Conservation (phyloP, 2,329 filamentous ascomycete genomes). For the Xylaria sp. region DNA sequence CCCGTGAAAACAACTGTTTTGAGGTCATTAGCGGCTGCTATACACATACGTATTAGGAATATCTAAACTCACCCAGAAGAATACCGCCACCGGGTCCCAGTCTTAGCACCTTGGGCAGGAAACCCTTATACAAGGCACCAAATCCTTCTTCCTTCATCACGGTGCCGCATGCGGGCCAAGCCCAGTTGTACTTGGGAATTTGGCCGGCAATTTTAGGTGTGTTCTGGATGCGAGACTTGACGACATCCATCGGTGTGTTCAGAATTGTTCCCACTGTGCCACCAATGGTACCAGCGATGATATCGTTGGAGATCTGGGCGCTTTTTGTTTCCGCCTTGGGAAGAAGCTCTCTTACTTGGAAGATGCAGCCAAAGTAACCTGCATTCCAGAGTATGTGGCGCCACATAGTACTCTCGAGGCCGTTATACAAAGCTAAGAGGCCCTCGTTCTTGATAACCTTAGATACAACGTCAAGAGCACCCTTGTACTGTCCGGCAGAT, state of each 20-base stretch:
- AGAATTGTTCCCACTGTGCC: slow-evolving; percentile 88
- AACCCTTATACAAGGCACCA: slow-evolving; percentile 93
- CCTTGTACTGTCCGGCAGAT: slow-evolving; percentile 86
- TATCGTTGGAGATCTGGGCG: slow-evolving; percentile 84
- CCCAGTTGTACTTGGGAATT: slow-evolving; percentile 98
- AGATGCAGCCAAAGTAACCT: slow-evolving; percentile 88
- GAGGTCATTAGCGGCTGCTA: not conserved
- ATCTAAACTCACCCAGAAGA: slow-evolving; percentile 63
- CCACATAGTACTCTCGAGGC: slow-evolving; percentile 96
- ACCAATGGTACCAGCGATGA: slow-evolving; percentile 86
- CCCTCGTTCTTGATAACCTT: slow-evolving; percentile 90
- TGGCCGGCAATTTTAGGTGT: slow-evolving; percentile 82
- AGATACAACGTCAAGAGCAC: slow-evolving; percentile 80
- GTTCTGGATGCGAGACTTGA: slow-evolving; percentile 99
- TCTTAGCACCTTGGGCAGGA: slow-evolving; percentile 91
- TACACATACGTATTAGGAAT: not conserved
- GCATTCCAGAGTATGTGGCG: slow-evolving; percentile 75
- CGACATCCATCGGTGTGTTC: slow-evolving; percentile 73
- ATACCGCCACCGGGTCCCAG: slow-evolving; percentile 65
- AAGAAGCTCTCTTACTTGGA: slow-evolving; percentile 89
- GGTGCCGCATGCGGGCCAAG: slow-evolving; percentile 84
- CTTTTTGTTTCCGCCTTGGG: slow-evolving; percentile 84
- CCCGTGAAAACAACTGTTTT: slow-evolving; percentile 41
- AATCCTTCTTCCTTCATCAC: slow-evolving; percentile 96
- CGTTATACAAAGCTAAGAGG: slow-evolving; percentile 90